Percentiles rank a stretch among this genome's conserved stretches.
phyloP scores from a whole-genome alignment of 768 basidiomycete species.

The Amanita subjunquillea region DNA sequence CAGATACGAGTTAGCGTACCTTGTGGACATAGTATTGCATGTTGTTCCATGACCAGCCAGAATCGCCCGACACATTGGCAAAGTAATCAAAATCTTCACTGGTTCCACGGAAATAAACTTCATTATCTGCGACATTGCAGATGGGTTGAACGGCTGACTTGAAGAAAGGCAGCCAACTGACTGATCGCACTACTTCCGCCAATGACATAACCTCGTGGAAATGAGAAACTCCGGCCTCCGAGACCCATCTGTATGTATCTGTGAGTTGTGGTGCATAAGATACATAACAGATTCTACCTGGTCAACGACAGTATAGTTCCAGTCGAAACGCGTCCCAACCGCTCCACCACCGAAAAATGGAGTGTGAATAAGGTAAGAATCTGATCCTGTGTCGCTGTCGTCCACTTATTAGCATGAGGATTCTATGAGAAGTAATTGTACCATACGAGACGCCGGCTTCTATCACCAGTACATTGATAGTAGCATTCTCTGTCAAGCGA shows the following conservation, averaged over 20 bases:
- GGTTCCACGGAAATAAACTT: conserved; percentile 14
- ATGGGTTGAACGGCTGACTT: not conserved
- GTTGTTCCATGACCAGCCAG: conserved; percentile 28
- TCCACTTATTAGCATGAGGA: conserved; percentile 8
- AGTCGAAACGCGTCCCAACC: conserved; percentile 13
- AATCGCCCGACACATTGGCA: conserved; percentile 31
- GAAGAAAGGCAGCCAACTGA: conserved; percentile 8
- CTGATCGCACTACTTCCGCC: conserved; percentile 20
- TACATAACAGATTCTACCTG: conserved; percentile 6
- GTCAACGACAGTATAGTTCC: conserved; percentile 17
- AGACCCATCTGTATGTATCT: conserved; percentile 8
- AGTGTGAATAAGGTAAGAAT: conserved; percentile 4
- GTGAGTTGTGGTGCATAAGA: not conserved
- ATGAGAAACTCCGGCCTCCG: conserved; percentile 13
- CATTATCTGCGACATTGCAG: not conserved
- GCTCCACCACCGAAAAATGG: conserved; percentile 1
- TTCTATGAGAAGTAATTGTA: not conserved
- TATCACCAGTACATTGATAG: conserved; percentile 27
- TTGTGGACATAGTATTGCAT: conserved; percentile 15
- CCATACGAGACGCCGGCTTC: conserved; percentile 23
- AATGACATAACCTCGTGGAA: conserved; percentile 16
- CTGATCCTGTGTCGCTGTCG: not conserved
- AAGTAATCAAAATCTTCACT: conserved; percentile 42
- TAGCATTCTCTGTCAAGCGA: conserved; percentile 28
- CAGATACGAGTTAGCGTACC: conserved; percentile 4